Evolutionary conservation across 805 yeast species (phyloP), one percentile per base, ranked within the genome.

Genomic region (Blastobotrys chiropterorum): DNA sequence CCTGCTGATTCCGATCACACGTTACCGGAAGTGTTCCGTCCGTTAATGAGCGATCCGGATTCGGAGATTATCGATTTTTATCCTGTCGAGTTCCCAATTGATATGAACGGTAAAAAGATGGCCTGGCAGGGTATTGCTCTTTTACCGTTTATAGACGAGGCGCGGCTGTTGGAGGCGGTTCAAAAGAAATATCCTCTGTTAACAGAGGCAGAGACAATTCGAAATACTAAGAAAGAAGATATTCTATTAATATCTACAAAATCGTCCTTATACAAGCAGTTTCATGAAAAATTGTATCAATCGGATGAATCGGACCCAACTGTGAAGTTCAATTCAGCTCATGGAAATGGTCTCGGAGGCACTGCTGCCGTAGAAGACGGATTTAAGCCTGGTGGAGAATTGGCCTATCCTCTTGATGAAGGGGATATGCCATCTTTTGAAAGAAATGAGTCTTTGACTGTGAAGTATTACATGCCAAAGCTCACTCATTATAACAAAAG

Each of bases 31-130:
- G 80, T 86, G 3, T 87, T 90, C 68, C 76, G 90, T 53, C 84
- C 86, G 0, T 70, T 90, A 61, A 90, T 90, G 98, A 79, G 81
- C 6, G 80, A 83, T 21, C 78, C 84, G 0, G 80, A 80, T 44
- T 86, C 96, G 41, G 95, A 85, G 49, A 89, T 90, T 55, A 83
- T 86, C 56, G 97, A 90, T 62, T 90, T 90, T 59, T 90, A 90
- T 62, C 98, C 98, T 0, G 86, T 80, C 53, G 84, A 86, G 31
- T 90, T 90, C 69, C 79, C 83, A 45, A 84, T 90, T 57, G 98
- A 90, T 69, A 89, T 90, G 96, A 90, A 90, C 64, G 98, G 98
- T 26, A 87, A 88, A 59, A 89, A 86, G 59, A 85, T 86, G 88
- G 76, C 92, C 48, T 90, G 98, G 98, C 95, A 89, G 65, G 97